Base-by-base conservation (phyloP, 2,329 filamentous ascomycete genomes). In the Colletotrichum cuscutae region DNA sequence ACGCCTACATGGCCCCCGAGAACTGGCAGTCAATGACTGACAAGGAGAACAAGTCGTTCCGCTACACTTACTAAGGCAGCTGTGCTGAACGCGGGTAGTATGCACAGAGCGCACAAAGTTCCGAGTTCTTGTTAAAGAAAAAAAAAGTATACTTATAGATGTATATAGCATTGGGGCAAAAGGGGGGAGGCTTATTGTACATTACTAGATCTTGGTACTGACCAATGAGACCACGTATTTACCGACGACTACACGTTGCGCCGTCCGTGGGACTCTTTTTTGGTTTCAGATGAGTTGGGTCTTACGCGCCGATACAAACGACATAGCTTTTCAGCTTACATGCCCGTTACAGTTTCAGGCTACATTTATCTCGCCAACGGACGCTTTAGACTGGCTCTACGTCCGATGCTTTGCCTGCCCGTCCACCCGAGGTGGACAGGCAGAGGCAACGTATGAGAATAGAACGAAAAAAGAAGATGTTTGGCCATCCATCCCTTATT, bases 21-120 rank as follows among this genome's bases (percentile, higher is more conserved):
- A 81, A 82, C 5, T 90, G 83, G 85, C 81, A 80, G 49, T 83
- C 85, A 28, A 79, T 88, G 81, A 91, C 89, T 7, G 89, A 91
- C 72, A 84, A 79, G 76, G 86, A 91, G 80, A 91, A 91, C 76
- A 85, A 84, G 76, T 84, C 83, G 24, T 91, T 91, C 78, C 84
- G 87, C 61, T 91, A 91, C 76, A 81, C 81, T 1, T 85, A 85
- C 58, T 86, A 79, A 49, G 19, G 19, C 7, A 49, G 19, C 3
- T 49, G 5, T 9, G 42, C 42, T n/a, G 42, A 11, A 61, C n/a
- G 6, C 13, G 53, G 42, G 11, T 52, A 26, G n/a, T 59, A 42
- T 28, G 32, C 35, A 60, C 53, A 28, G 37, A 22, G 26, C 28
- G 32, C 5, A 9, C 35, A 19, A 15, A 19, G 28, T 24, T 56